Base-by-base conservation (phyloP, 1,284 basidiomycete species). In the Trametes polyzona region DNA sequence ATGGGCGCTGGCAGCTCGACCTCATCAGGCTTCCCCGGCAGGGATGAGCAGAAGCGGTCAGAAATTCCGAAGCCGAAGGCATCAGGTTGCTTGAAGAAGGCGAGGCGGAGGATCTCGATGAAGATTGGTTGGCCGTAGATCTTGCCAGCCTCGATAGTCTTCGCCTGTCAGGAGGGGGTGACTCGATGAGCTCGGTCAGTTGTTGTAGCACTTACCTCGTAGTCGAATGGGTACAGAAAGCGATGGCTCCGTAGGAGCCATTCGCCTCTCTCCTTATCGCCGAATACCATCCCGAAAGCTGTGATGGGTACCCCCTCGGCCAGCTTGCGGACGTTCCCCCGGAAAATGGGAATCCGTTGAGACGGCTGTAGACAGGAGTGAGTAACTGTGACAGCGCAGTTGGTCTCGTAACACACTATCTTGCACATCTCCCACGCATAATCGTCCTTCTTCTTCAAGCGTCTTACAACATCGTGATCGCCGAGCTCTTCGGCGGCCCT, bases 1-100 rank as follows among this genome's bases (percentile, higher is more conserved):
- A 59, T 47, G 1, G 53, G 10, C 0, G 53, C 53, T 2, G 58
- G 58, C 12, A 59, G 40, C 49, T 59, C 58, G 47, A 51, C 51
- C 58, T 56, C 53, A 9, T 55, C 48, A 4, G 47, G 53, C 24
- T 50, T 35, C 3, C 48, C 48, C 4, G 49, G 43, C 8, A 47
- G 16, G 2, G 43, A 23, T 0, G 55, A 57, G 2, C 19, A 14
- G 29, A 52, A 59, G 11, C 24, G 11, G 3, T 39, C 17, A 1
- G 21, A 23, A 24, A 54, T 9, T n/a, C 32, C 33, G 30, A 41
- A 44, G 16, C 52, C 51, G 12, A 49, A 50, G 41, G 40, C 42
- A 1, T 24, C 9, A 3, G 39, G 29, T 4, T 21, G 44, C 8
- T 26, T 44, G 37, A 58, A 58, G 12, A 43, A 58, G 1, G 47